Conservation (phyloP, 257 asterid species). For the Jacaranda mimosifolia region DNA sequence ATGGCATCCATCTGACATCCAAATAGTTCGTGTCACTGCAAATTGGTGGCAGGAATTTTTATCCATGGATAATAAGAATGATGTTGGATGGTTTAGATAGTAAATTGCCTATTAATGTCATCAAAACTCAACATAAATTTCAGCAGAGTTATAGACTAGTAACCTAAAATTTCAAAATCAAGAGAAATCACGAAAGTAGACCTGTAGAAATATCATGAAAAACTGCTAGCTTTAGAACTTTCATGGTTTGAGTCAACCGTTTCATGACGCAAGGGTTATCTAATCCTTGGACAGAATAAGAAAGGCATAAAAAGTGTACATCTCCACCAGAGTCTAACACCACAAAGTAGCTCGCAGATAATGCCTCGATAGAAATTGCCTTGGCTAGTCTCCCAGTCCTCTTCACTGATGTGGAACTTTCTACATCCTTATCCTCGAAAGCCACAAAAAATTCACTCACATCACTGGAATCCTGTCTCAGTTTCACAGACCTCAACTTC, state of each 20-base stretch:
- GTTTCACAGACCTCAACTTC: conserved; percentile 69
- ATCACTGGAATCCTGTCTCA: conserved; percentile 73
- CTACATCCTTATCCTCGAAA: conserved; percentile 55
- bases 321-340: conserved; percentile 79
- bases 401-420: conserved; percentile 41
- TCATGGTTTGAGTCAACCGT: conserved; percentile 62
- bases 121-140: conserved; percentile 26
- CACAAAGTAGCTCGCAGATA: conserved; percentile 62
- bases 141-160: conserved; percentile 1
- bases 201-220: conserved; percentile 64
- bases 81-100: not conserved
- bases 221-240: conserved; percentile 66
- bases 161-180: conserved; percentile 11
- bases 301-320: conserved; percentile 62
- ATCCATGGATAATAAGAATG: conserved; percentile 22
- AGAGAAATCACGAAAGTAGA: conserved; percentile 33
- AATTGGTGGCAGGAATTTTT: conserved; percentile 33
- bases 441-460: conserved; percentile 62
- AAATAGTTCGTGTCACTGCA: conserved; percentile 71
- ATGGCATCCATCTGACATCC: conserved; percentile 87
- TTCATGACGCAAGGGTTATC: conserved; percentile 52
- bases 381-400: conserved; percentile 56
- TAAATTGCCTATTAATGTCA: not conserved
- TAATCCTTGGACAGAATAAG: conserved; percentile 56
- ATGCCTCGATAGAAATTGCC: conserved; percentile 69